phyloP scores from a whole-genome alignment of 768 basidiomycete species.

The Trametes villosa region DNA sequence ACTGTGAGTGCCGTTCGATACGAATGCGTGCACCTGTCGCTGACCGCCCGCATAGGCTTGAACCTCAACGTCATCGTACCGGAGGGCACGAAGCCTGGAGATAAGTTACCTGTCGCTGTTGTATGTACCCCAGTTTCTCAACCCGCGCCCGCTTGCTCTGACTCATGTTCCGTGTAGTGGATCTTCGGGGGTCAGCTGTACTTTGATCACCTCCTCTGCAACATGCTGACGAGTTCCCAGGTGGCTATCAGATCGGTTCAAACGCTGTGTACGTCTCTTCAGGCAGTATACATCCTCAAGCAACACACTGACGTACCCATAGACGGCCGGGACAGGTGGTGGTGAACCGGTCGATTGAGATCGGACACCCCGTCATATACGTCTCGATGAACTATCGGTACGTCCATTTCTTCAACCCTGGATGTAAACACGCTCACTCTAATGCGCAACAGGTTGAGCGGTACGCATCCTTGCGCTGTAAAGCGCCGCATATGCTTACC shows the following conservation, averaged over 20 bases:
- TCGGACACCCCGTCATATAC: conserved; percentile 52
- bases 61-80: conserved; percentile 28
- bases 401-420: background rate
- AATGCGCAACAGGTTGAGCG: background rate
- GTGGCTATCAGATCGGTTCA: too few species aligned
- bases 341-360: conserved; percentile 43
- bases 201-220: too few species aligned
- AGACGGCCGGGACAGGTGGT: conserved; percentile 20
- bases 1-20: conserved; percentile 6
- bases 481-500: background rate
- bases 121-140: too few species aligned
- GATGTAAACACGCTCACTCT: background rate
- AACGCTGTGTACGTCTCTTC: conserved; percentile 15
- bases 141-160: too few species aligned
- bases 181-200: too few species aligned
- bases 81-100: background rate
- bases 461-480: background rate
- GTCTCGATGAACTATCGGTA: conserved; percentile 60
- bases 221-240: too few species aligned
- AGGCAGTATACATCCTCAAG: background rate
- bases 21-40: background rate
- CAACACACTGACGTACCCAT: background rate
- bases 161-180: too few species aligned
- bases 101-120: conserved; percentile 27
- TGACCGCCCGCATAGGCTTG: conserved; percentile 7